These are phyloP conservation scores for Phoma sp. DNA, from an alignment of 2,329 filamentous ascomycete species.

Conservation along the genomic window DNA sequence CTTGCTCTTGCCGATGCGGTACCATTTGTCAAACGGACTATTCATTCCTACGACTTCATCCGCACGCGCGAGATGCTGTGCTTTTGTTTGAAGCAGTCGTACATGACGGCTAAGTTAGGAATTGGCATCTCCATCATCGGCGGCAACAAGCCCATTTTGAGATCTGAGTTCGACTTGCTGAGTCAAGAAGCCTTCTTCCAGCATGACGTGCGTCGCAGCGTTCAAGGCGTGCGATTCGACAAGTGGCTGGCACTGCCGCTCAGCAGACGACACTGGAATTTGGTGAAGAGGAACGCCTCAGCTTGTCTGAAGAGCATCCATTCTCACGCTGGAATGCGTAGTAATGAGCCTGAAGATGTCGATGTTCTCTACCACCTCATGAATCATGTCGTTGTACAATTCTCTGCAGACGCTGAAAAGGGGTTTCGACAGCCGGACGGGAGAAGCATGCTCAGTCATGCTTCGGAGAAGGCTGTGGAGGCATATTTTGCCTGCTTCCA, in stretches of 20 bases:
- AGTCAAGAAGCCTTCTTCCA: slow-evolving; percentile 52
- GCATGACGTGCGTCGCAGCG: slow-evolving; percentile 49
- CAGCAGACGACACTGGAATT: slow-evolving; percentile 55
- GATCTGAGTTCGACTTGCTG: slow-evolving; percentile 60
- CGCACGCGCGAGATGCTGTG: slow-evolving; percentile 57
- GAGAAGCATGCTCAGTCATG: slow-evolving; percentile 55
- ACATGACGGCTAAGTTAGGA: slow-evolving; percentile 51
- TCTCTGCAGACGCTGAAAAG: slow-evolving; percentile 48
- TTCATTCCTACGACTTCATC: slow-evolving; percentile 47
- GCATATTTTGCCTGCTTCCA: slow-evolving; percentile 63
- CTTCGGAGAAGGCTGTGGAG: slow-evolving; percentile 62
- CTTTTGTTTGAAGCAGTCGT: slow-evolving; percentile 56
- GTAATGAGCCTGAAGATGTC: slow-evolving; percentile 28
- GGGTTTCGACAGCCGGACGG: slow-evolving; percentile 17
- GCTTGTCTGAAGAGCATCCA: slow-evolving; percentile 39
- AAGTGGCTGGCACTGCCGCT: slow-evolving; percentile 59
- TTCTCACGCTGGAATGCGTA: slow-evolving; percentile 26
- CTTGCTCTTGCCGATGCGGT: slow-evolving; percentile 49
- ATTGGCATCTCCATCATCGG: slow-evolving; percentile 50
- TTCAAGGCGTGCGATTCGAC: slow-evolving; percentile 53
- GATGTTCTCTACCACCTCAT: slow-evolving; percentile 58
- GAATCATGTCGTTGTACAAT: slow-evolving; percentile 60
- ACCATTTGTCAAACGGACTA: slow-evolving; percentile 44
- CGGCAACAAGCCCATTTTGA: slow-evolving; percentile 37
- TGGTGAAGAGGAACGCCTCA: slow-evolving; percentile 40